Percentiles rank a stretch among this genome's conserved stretches.
Conservation (phyloP, 1,139 yeast genomes). For the Geotrichum fermentans region DNA sequence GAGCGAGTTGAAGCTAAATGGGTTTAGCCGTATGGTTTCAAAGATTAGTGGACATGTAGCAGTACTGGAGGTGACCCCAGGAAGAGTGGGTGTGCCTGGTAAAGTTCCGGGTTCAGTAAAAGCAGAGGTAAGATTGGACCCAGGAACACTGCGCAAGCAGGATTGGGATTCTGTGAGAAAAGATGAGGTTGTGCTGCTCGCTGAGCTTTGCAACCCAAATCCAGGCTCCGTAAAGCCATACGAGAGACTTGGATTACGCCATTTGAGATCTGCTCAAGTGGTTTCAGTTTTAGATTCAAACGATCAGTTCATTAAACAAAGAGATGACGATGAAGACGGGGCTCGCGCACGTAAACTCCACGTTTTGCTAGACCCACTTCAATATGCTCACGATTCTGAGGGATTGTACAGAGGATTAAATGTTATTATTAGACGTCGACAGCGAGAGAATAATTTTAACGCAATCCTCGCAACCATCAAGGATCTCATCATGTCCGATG, state of each 20-base stretch:
- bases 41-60: slow-evolving; percentile 26
- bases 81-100: slow-evolving; percentile 22
- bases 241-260: slow-evolving; percentile 26
- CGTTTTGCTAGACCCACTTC: slow-evolving; percentile 21
- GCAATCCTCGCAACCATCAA: slow-evolving; percentile 27
- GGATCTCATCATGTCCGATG: slow-evolving; percentile 20
- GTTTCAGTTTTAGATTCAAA: slow-evolving; percentile 26
- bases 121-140: slow-evolving; percentile 16
- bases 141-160: slow-evolving; percentile 22
- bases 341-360: slow-evolving; percentile 21
- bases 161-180: slow-evolving; percentile 36
- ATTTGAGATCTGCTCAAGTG: slow-evolving; percentile 30
- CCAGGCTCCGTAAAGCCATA: slow-evolving; percentile 17
- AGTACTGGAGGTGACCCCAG: slow-evolving; percentile 31
- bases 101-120: slow-evolving; percentile 14
- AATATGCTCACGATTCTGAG: slow-evolving; percentile 10
- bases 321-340: slow-evolving; percentile 15
- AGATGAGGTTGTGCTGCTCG: slow-evolving; percentile 35
- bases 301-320: slow-evolving; percentile 17
- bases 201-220: slow-evolving; percentile 23
- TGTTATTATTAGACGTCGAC: slow-evolving; percentile 28
- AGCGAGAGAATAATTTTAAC: slow-evolving; percentile 27
- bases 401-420: slow-evolving; percentile 21
- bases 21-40: slow-evolving; percentile 36
- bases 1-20: slow-evolving; percentile 23